Percentiles rank a stretch among this genome's conserved stretches.
These are phyloP conservation scores for Eucalyptus regnans DNA, from an alignment of 345 rosid species.

Conservation along the genomic window DNA sequence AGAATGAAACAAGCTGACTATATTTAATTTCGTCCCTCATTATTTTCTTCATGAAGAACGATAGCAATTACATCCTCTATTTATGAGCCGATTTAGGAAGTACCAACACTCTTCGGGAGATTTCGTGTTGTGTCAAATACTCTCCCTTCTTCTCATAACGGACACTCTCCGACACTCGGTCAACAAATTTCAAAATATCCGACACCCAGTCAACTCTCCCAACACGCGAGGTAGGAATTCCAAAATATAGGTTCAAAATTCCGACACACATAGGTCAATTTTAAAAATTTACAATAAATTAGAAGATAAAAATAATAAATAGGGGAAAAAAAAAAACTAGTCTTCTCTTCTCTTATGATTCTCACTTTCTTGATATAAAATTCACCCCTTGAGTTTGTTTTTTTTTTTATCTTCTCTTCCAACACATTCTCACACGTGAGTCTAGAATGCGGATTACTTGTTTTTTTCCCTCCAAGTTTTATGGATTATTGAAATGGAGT, in stretches of 20 bases:
- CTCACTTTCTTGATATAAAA: too few species aligned
- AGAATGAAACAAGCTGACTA: not conserved
- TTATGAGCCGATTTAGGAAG: too few species aligned
- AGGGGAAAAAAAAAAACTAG: too few species aligned
- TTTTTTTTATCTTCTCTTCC: too few species aligned
- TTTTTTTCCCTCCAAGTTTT: too few species aligned
- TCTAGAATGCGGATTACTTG: too few species aligned
- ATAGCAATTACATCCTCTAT: not conserved
- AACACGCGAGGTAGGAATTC: fast-evolving
- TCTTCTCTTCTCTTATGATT: too few species aligned
- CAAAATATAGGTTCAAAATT: too few species aligned
- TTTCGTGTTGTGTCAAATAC: fast-evolving
- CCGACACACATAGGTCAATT: fast-evolving
- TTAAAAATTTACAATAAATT: too few species aligned
- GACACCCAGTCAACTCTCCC: fast-evolving
- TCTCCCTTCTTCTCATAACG: fast-evolving
- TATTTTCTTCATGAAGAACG: not conserved
- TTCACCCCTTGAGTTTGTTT: too few species aligned
- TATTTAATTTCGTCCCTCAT: not conserved
- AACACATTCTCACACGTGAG: fast-evolving
- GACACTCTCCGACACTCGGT: fast-evolving
- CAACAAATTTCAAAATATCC: too few species aligned
- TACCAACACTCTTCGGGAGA: fast-evolving
- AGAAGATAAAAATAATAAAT: too few species aligned
- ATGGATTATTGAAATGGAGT: fast-evolving